Percentiles rank a stretch among this genome's conserved stretches.
Conservation (phyloP, 306 rosid genomes). For the Vicia sativa region DNA sequence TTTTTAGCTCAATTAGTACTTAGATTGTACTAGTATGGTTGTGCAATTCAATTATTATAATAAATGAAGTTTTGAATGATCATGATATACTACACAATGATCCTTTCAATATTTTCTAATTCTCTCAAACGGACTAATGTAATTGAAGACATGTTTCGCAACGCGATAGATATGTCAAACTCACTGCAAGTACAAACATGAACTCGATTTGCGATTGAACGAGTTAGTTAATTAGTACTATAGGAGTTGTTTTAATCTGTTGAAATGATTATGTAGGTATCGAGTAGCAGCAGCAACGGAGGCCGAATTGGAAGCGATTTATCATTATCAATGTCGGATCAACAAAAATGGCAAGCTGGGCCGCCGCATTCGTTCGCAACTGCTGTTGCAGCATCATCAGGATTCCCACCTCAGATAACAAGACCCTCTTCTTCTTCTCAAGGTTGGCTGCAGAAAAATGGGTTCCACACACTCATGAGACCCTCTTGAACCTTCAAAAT, state of each 20-base stretch:
- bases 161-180: no score
- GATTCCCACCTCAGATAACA: conserved; percentile 84
- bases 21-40: neutral
- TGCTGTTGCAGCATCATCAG: conserved; percentile 99
- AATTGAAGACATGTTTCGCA: neutral
- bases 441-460: conserved; percentile 72
- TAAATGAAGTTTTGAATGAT: neutral
- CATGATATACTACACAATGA: neutral
- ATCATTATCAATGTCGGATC: conserved; percentile 56
- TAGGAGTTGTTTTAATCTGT: neutral
- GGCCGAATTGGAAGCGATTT: conserved; percentile 67
- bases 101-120: neutral
- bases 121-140: neutral
- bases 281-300: conserved; percentile 77
- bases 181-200: neutral
- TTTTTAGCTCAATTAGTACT: neutral
- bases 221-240: neutral
- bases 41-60: neutral
- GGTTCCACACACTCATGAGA: conserved; percentile 67
- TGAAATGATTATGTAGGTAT: conserved; percentile 41
- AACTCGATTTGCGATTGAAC: neutral
- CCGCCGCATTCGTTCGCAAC: conserved; percentile 61
- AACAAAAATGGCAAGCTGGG: conserved; percentile 58
- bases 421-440: conserved; percentile 45
- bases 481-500: conserved; percentile 40